Percentiles rank a stretch among this genome's conserved stretches.
Evolutionary conservation across 2,329 filamentous ascomycete genomes (phyloP).

Genomic region (Ascochyta fabae): DNA sequence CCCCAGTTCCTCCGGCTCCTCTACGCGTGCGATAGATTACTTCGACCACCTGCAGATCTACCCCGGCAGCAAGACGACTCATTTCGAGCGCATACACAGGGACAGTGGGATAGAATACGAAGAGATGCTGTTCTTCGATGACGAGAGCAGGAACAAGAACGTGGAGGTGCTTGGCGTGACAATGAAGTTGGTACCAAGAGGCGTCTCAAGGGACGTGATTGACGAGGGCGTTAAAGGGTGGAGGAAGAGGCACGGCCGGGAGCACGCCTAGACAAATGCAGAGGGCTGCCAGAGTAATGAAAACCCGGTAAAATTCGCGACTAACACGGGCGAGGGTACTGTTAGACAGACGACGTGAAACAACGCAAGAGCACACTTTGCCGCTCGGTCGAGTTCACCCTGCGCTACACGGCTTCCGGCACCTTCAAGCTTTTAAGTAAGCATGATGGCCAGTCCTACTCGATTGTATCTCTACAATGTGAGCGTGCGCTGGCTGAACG

Average conservation of each 20-base stretch:
- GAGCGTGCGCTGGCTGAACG: background rate
- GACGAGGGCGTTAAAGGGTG: constrained; percentile 82
- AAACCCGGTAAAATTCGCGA: no score
- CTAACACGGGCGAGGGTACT: background rate
- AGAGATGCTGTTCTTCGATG: constrained; percentile 96
- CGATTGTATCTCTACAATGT: background rate
- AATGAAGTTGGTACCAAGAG: constrained; percentile 82
- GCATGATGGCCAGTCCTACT: background rate
- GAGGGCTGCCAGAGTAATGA: background rate
- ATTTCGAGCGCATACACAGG: constrained; percentile 77
- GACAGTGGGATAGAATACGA: constrained; percentile 73
- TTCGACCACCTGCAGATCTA: constrained; percentile 68
- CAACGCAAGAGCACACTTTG: background rate
- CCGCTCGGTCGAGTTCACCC: background rate
- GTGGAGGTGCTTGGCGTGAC: constrained; percentile 81
- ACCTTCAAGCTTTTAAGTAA: background rate
- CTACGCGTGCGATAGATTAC: constrained; percentile 54
- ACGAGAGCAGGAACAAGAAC: constrained; percentile 85
- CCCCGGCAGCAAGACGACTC: constrained; percentile 81
- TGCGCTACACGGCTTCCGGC: background rate
- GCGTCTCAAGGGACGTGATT: constrained; percentile 76
- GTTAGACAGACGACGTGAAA: background rate
- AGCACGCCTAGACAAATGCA: constrained; percentile 14
- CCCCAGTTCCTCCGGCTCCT: constrained; percentile 58
- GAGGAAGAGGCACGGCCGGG: constrained; percentile 71